Evolutionary conservation across 75 land plant species (phyloP), one percentile per base, ranked within the genome.

Genomic region (Sequoiadendron giganteum): DNA sequence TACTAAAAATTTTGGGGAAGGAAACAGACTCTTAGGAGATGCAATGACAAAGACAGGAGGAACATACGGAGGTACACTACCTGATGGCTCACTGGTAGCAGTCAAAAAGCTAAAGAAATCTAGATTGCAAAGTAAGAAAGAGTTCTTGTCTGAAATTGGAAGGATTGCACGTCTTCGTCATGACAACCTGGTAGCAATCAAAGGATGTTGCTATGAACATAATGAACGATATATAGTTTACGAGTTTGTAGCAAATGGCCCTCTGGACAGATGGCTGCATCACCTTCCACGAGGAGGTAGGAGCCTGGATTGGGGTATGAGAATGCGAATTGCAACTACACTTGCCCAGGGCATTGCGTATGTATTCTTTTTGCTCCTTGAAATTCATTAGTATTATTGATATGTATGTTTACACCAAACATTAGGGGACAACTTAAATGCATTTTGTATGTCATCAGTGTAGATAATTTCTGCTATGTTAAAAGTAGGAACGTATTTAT

Each of bases 281-380:
- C 91, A 95, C 73, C 88, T 92, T 72, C 94, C 95, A 77, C 86
- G 91, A 76, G 96, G 96, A 43, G 95, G 93, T 83, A 90, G 94
- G 73, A 88, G 92, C 72, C 92, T 97, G 90, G 94, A 95, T 92
- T 98, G 99, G 99, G 91, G 86, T 34, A 95, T 91, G 92, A 92
- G 99, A 86, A 94, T 98, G 90, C 96, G 87, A 81, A 90, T 98
- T 89, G 98, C 97, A 40, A 92, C 90, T 38, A 95, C 96, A 87
- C 96, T 96, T 91, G 98, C 99, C 56, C 98, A 98, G 88, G 97
- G 98, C 89, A 95, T 98, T 87, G 97, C 98, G 98, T 97, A 92
- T 87, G 98, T 93, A 30, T 87, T 77, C 47, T 81, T 43, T 45
- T 81, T 25, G 49, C 48, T 81, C 83, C n/a, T 81, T 19, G 25